phyloP scores from a whole-genome alignment of 2,329 filamentous ascomycete genomes.

The Orbilia oligospora region DNA sequence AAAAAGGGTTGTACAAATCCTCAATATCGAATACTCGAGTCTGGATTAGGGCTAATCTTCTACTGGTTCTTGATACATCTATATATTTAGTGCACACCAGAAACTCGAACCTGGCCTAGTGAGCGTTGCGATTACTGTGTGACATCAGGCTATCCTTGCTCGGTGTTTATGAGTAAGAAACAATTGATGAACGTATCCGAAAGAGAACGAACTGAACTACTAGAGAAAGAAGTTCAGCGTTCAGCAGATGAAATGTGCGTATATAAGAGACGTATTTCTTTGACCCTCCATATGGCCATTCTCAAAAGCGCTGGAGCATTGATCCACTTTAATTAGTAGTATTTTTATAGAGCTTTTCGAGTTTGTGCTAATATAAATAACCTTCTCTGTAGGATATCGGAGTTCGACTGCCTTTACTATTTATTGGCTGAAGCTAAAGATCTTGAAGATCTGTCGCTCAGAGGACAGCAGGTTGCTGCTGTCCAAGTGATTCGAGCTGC shows the following conservation, averaged over 20 bases:
- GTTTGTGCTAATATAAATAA: too few species aligned
- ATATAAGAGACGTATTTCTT: too few species aligned
- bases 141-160: neutral
- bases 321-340: too few species aligned
- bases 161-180: conserved; percentile 6
- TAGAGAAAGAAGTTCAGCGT: neutral
- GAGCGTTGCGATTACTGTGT: conserved; percentile 1
- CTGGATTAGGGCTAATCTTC: neutral
- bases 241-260: conserved; percentile 11
- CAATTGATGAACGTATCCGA: neutral
- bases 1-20: neutral
- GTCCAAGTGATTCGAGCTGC: neutral
- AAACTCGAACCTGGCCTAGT: neutral
- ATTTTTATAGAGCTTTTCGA: too few species aligned
- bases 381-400: neutral
- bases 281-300: too few species aligned
- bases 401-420: conserved; percentile 15
- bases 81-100: conserved; percentile 24
- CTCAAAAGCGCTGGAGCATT: too few species aligned
- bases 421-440: neutral
- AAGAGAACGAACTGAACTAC: neutral
- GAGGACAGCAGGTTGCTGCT: too few species aligned
- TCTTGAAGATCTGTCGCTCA: too few species aligned
- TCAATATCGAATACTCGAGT: too few species aligned
- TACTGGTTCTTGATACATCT: neutral